Percentiles rank a stretch among this genome's conserved stretches.
Evolutionary conservation across 2,329 filamentous ascomycete genomes (phyloP).

Genomic region (Pyricularia pennisetigena): DNA sequence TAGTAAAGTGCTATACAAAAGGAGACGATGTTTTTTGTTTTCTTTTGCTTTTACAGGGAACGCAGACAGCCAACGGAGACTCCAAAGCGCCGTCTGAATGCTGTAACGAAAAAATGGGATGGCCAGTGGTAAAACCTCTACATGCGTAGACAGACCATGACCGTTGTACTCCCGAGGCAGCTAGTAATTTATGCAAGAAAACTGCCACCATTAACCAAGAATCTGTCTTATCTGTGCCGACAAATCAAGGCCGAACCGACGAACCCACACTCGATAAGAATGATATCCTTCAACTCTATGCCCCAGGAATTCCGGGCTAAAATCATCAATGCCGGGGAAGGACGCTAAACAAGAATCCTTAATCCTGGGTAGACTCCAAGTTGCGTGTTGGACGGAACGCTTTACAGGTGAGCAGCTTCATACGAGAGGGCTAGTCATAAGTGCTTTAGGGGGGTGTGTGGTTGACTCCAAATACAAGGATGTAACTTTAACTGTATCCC

Average conservation of each 20-base stretch:
- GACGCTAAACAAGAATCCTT: background rate
- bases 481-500: background rate
- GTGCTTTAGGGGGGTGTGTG: background rate
- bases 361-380: background rate
- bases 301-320: background rate
- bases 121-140: background rate
- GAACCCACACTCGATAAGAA: background rate
- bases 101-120: background rate
- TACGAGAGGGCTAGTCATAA: background rate
- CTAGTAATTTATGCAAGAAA: background rate
- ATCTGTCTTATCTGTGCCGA: background rate
- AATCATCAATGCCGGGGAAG: background rate
- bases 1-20: background rate
- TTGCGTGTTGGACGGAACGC: background rate
- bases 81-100: background rate
- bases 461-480: background rate
- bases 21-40: background rate
- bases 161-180: background rate
- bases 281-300: background rate
- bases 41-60: too few relatives aligned
- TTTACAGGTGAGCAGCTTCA: background rate
- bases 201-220: background rate
- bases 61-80: background rate
- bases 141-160: background rate
- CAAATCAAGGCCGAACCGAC: background rate